Evolutionary conservation across 495 filamentous ascomycete genomes (phyloP), one percentile per base, ranked within the genome.

Genomic region (Daldinia decipiens): DNA sequence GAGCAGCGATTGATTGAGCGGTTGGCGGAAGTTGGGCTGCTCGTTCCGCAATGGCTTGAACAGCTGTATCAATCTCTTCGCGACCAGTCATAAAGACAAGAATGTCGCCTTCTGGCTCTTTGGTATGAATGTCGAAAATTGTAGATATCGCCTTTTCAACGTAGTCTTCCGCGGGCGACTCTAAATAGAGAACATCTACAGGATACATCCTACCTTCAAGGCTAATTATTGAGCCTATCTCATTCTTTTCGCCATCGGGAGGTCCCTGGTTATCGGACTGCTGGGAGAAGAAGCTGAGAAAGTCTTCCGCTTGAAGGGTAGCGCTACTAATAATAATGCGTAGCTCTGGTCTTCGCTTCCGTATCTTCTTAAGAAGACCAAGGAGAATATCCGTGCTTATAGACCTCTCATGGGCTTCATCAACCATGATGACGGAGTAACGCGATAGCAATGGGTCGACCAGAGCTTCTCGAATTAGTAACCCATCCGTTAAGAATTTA

Each of bases 381-480:
- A 99, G 87, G 5, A 99, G 86, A 39, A 99, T 88, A 73, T 99
- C 95, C 6, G 94, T 94, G 79, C 94, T 97, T 62, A 99, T 85
- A 65, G 93, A 97, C 59, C 96, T 88, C 79, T 99, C 95, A 80
- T 99, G 95, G 29, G 96, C 96, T 78, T 99, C 95, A 76, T 99
- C 95, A 24, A 99, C 91, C 95, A 98, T 99, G 74, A 99, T 93
- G 36, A 98, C 92, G 6, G 93, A 97, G 77, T 99, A 99, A 5
- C 94, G 88, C 32, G 92, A 95, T 17, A 99, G 81, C 13, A 98
- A 83, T 63, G 95, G 95, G 79, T 98, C 96, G 19, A 97, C 92
- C 12, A 99, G 84, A 19, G 93, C 94, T 81, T 99, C 96, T 79
- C 95, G 86, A 71, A 99, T 90, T 27, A 99, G 85, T 74, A 99